Evolutionary conservation across 2,329 filamentous ascomycete species (phyloP), one percentile per base, ranked within the genome.

Genomic region (Alternaria conjuncta): DNA sequence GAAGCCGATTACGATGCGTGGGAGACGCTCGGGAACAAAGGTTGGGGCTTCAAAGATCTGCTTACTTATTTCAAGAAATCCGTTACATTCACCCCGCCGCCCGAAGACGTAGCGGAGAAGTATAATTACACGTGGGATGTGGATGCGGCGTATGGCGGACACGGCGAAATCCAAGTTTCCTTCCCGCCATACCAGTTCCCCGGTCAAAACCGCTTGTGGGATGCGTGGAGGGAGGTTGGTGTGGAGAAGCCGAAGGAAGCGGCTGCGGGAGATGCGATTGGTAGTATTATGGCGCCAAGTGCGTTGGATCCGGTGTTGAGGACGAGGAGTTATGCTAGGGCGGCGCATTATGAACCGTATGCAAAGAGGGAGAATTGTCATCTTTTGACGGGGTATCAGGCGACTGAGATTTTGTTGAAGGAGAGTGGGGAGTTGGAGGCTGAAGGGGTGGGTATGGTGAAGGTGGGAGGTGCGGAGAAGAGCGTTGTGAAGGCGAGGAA

Each of bases 11-110:
- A 79, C 57, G 84, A 89, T 72, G 81, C 81, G 1, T 89, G 87
- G 87, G 83, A 82, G 47, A 72, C 79, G 13, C 75, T 89, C 11
- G 87, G 87, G 1, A 89, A 89, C 67, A 55, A 73, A 2, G 87
- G 86, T 1, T 74, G 71, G 71, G 53, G 53, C 15, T 74, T 61
- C 54, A 41, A 60, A 18, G 57, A 47, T 12, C 36, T 74, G 12
- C 55, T 71, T 2, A 63, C 61, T 1, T 74, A 74, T 21, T 74
- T 74, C 26, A 64, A 64, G 54, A 73, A 70, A 54, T 63, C 61
- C 6, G 47, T 60, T 0, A 66, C 60, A 5, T 71, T 66, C n/a
- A 71, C 26, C 4, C 47, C 47, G 1, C 47, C 47, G 13, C 21
- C 4, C 1, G 20, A 51, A 1, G 26, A 51, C 1, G n/a, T 6